Evolutionary conservation across 345 rosid species (phyloP).

Genomic region (Gossypium anomalum): DNA sequence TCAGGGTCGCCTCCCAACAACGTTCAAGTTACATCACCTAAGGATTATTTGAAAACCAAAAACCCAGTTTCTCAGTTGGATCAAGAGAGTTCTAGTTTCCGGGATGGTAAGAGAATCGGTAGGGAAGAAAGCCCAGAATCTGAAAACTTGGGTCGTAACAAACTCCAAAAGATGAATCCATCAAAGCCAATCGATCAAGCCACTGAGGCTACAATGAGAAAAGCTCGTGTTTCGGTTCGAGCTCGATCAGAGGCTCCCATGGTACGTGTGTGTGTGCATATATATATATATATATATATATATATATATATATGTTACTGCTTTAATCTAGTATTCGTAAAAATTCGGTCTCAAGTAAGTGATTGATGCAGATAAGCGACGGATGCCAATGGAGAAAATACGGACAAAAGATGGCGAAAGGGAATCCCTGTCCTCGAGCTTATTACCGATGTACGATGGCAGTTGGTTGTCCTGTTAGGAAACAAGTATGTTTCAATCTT

Average conservation of each 20-base stretch:
- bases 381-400: conserved; percentile 75
- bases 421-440: conserved; percentile 69
- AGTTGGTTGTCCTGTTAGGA: conserved; percentile 67
- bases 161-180: conserved; percentile 43
- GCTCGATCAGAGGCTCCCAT: conserved; percentile 98
- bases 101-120: conserved; percentile 39
- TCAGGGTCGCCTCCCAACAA: conserved; percentile 44
- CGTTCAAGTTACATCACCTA: conserved; percentile 17
- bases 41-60: conserved; percentile 19
- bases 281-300: background rate
- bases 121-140: conserved; percentile 73
- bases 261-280: conserved; percentile 48
- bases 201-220: conserved; percentile 81
- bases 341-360: background rate
- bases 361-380: conserved; percentile 29
- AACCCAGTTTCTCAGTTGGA: conserved; percentile 20
- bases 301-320: background rate
- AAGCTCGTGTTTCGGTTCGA: conserved; percentile 96
- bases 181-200: conserved; percentile 46
- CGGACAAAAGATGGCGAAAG: conserved; percentile 72
- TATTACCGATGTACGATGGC: conserved; percentile 77
- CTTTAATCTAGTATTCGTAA: background rate
- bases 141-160: conserved; percentile 58
- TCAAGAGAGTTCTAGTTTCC: conserved; percentile 28
- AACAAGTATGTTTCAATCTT: conserved; percentile 37